A percentile compares a stretch with the other conserved stretches of the same genome.
These are phyloP conservation scores for Sugiyamaella sp. DNA, from an alignment of 1,139 yeast genomes.

Conservation along the genomic window DNA sequence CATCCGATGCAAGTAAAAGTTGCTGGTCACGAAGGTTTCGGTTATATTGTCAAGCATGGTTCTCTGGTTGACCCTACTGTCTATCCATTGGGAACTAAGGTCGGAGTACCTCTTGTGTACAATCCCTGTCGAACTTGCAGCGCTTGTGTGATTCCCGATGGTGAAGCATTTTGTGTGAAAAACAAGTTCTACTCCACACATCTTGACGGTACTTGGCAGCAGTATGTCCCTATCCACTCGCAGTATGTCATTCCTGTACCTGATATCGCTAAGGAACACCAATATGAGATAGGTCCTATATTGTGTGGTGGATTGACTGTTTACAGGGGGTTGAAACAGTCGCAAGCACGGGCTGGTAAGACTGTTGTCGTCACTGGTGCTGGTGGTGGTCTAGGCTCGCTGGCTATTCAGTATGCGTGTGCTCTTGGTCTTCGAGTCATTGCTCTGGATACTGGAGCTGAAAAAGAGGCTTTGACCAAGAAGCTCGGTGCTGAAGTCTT, in stretches of 20 bases:
- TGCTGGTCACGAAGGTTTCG: slow-evolving; percentile 38
- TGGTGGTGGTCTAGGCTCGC: slow-evolving; percentile 76
- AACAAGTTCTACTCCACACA: slow-evolving; percentile 56
- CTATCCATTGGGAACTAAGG: slow-evolving; percentile 32
- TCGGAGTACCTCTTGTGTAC: slow-evolving; percentile 34
- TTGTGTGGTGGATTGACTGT: slow-evolving; percentile 78
- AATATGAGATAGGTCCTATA: slow-evolving; percentile 64
- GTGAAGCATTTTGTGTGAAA: slow-evolving; percentile 30
- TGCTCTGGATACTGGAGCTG: slow-evolving; percentile 71
- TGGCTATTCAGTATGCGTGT: slow-evolving; percentile 72
- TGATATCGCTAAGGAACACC: slow-evolving; percentile 58
- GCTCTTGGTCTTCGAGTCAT: slow-evolving; percentile 74
- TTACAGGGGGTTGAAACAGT: slow-evolving; percentile 71
- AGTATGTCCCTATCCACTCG: slow-evolving; percentile 76
- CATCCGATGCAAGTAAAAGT: slow-evolving; percentile 15
- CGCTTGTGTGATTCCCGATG: slow-evolving; percentile 28
- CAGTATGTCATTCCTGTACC: slow-evolving; percentile 77
- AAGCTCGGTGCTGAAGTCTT: slow-evolving; percentile 66
- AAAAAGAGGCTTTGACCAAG: slow-evolving; percentile 56
- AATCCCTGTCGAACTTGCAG: slow-evolving; percentile 34
- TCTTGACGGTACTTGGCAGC: slow-evolving; percentile 76
- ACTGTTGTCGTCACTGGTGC: slow-evolving; percentile 80
- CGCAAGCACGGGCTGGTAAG: slow-evolving; percentile 62
- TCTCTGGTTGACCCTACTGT: slow-evolving; percentile 26
- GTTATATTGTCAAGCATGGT: slow-evolving; percentile 35